Percentiles rank a stretch among this genome's conserved stretches.
phyloP scores from a whole-genome alignment of 2,329 filamentous ascomycete species.

The Xylaria sp. region DNA sequence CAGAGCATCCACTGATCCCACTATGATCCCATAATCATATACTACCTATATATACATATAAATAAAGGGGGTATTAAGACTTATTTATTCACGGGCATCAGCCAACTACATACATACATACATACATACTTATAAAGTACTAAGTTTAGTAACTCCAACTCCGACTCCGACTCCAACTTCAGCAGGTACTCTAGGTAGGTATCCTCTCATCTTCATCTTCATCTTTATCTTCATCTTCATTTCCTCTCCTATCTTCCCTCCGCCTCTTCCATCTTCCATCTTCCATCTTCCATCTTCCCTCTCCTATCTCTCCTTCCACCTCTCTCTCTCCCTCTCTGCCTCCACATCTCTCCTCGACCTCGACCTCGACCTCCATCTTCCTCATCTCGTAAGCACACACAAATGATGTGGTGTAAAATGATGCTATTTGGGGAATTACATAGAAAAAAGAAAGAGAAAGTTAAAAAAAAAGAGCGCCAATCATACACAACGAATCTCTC shows the following conservation, averaged over 20 bases:
- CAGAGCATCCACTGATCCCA: too few relatives aligned
- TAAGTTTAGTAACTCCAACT: neutral
- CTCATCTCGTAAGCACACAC: neutral
- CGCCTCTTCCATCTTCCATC: too few relatives aligned
- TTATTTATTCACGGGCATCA: constrained; percentile 18
- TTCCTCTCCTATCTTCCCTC: too few relatives aligned
- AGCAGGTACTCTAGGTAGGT: too few relatives aligned
- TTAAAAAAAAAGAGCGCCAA: neutral
- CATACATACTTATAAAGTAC: constrained; percentile 8
- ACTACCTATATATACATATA: constrained; percentile 18
- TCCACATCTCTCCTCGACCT: neutral
- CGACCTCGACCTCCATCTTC: neutral
- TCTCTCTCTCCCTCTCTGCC: too few relatives aligned
- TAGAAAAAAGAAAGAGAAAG: neutral
- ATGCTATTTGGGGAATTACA: neutral
- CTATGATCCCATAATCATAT: too few relatives aligned
- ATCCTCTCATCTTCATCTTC: too few relatives aligned
- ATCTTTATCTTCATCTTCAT: too few relatives aligned
- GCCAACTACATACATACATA: too few relatives aligned
- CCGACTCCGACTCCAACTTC: too few relatives aligned
- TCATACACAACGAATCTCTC: constrained; percentile 16
- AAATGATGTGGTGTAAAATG: constrained; percentile 1
- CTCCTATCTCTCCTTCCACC: too few relatives aligned
- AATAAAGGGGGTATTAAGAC: constrained; percentile 15
- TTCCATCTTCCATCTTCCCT: too few relatives aligned